phyloP scores from a whole-genome alignment of 805 yeast genomes.

The Candida ipomoeae region DNA sequence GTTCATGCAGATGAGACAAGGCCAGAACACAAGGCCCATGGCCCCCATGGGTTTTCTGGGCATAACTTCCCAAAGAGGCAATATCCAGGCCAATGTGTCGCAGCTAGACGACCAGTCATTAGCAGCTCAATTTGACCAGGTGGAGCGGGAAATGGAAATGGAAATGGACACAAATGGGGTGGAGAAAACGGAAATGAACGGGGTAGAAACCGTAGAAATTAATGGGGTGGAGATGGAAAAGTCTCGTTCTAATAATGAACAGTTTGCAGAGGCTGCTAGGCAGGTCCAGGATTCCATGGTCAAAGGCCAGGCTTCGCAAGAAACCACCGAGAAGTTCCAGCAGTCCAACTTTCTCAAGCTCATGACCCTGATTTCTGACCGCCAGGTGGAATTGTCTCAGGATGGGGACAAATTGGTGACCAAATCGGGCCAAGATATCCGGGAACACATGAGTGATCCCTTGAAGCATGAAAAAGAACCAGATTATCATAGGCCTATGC shows the following conservation, averaged over 20 bases:
- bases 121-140: slow-evolving; percentile 30
- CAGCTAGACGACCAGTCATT: slow-evolving; percentile 25
- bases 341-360: slow-evolving; percentile 36
- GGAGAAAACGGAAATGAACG: too few relatives aligned
- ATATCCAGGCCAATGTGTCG: slow-evolving; percentile 3
- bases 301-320: slow-evolving; percentile 21
- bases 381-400: slow-evolving; percentile 30
- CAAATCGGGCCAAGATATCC: slow-evolving; percentile 35
- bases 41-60: neutral
- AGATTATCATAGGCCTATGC: slow-evolving; percentile 12
- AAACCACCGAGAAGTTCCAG: slow-evolving; percentile 31
- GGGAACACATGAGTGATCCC: slow-evolving; percentile 21
- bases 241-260: slow-evolving; percentile 26
- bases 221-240: too few relatives aligned
- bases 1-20: slow-evolving; percentile 17
- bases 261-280: slow-evolving; percentile 39
- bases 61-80: neutral
- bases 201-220: too few relatives aligned
- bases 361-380: slow-evolving; percentile 35
- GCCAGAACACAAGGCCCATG: neutral
- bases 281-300: slow-evolving; percentile 36
- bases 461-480: slow-evolving; percentile 11
- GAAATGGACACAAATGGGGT: too few relatives aligned
- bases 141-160: slow-evolving; percentile 30
- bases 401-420: slow-evolving; percentile 39